A percentile compares a stretch with the other conserved stretches of the same genome.
Evolutionary conservation across 352 stramenopile species (phyloP).

Genomic region (Achlya hypogyna): DNA sequence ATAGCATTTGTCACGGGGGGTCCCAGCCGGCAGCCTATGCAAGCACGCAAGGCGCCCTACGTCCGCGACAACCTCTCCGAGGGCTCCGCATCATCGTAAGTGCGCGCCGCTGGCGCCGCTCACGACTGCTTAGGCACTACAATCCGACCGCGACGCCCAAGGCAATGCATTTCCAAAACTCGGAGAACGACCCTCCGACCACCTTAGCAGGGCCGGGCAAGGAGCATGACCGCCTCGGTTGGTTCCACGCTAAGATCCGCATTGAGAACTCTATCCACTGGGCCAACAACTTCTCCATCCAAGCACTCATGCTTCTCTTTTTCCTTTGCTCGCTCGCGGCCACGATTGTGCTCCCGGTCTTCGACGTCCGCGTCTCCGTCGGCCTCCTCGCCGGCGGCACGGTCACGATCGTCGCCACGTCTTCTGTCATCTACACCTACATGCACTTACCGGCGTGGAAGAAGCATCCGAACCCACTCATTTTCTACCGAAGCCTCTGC

Average conservation of each 20-base stretch:
- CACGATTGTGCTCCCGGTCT: slow-evolving; percentile 53
- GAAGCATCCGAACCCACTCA: slow-evolving; percentile 82
- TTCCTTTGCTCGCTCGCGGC: slow-evolving; percentile 45
- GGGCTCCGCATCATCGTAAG: neutral
- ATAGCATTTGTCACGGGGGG: neutral
- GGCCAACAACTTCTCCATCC: slow-evolving; percentile 85
- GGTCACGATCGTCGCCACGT: slow-evolving; percentile 69
- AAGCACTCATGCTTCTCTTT: slow-evolving; percentile 63
- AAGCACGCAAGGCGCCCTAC: neutral
- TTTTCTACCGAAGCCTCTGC: slow-evolving; percentile 78
- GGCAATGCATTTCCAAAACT: slow-evolving; percentile 1
- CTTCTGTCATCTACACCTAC: slow-evolving; percentile 71
- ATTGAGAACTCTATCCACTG: slow-evolving; percentile 77
- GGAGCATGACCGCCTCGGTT: slow-evolving; percentile 48
- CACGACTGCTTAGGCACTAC: neutral
- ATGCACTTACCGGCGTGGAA: slow-evolving; percentile 63
- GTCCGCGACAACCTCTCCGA: slow-evolving; percentile 9
- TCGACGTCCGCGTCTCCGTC: slow-evolving; percentile 44
- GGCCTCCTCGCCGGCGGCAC: slow-evolving; percentile 63
- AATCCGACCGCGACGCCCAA: slow-evolving; percentile 8
- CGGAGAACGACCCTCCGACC: neutral
- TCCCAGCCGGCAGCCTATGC: neutral
- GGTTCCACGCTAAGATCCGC: slow-evolving; percentile 83
- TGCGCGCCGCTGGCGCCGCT: neutral
- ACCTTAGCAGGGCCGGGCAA: neutral